These are phyloP conservation scores for Suillus subluteus DNA, from an alignment of 768 basidiomycete species.

Conservation along the genomic window DNA sequence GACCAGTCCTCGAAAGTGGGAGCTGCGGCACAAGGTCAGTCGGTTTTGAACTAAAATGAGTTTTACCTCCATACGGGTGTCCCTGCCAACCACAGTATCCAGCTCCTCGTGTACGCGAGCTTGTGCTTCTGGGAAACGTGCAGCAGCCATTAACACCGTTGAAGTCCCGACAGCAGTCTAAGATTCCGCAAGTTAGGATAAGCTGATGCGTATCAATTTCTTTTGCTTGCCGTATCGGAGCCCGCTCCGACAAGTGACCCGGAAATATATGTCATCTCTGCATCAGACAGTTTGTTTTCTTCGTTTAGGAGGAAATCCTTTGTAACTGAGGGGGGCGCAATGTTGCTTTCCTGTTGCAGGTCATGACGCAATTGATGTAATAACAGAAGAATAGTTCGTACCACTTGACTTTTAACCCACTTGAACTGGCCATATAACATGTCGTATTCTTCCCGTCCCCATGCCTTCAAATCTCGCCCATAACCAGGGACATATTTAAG, in stretches of 20 bases:
- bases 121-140: constrained; percentile 37
- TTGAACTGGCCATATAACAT: constrained; percentile 52
- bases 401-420: constrained; percentile 48
- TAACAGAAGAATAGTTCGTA: constrained; percentile 20
- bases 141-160: constrained; percentile 41
- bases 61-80: constrained; percentile 29
- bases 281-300: constrained; percentile 51
- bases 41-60: background rate
- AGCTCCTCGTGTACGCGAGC: constrained; percentile 40
- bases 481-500: constrained; percentile 62
- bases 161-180: constrained; percentile 32
- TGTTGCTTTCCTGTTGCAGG: constrained; percentile 15
- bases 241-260: constrained; percentile 69
- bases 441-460: constrained; percentile 54
- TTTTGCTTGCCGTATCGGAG: constrained; percentile 48
- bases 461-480: constrained; percentile 53
- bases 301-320: constrained; percentile 53
- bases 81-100: constrained; percentile 39
- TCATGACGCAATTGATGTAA: constrained; percentile 30
- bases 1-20: constrained; percentile 41
- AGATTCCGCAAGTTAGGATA: background rate
- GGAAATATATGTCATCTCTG: constrained; percentile 60
- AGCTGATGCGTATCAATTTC: no score
- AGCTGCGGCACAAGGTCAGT: constrained; percentile 26
- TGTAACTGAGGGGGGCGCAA: constrained; percentile 43